Base-by-base conservation (phyloP, 306 rosid genomes). In the Abrus precatorius region DNA sequence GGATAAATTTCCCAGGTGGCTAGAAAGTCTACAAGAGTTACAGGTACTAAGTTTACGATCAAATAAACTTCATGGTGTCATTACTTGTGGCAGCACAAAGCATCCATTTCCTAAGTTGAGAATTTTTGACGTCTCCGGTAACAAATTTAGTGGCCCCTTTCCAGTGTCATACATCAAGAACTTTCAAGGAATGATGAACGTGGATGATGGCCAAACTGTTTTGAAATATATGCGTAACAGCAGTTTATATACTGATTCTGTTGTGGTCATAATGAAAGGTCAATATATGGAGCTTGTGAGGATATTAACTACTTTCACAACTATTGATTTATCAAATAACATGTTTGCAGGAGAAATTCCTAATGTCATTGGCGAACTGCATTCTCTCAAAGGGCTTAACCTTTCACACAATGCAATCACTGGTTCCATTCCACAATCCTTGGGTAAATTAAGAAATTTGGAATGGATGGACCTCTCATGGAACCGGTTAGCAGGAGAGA, bases 381-480 rank as follows among this genome's bases (percentile, higher is more conserved):
- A n/a, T n/a, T 80, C 66, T 40, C 69, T 89, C 30, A 69, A 5
- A 59, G 86, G 86, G 0, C 75, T 87, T 34, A 87, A 82, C 32
- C 47, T 84, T 33, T 84, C 88, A 0, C 78, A 81, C 10, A 87
- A 90, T 57, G 20, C 5, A 45, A 75, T 86, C 45, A 75, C 8
- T 3, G 87, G 90, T 28, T 6, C 1, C 3, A 84, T 88, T 72
- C 90, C 90, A 9, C 27, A 34, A 1, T 71, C 82, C 0, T 20
- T 90, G n/a, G 50, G 74, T 11, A 29, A 72, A 10, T 61, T 90
- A 74, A 69, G 3, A 2, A 76, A 33, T 30, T 44, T 86, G 8
- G 84, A 87, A 29, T 64, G 79, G 80, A 60, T 89, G 33, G 89
- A 84, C 40, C 82, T 89, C 13, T 87, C 88, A 12, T 57, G 78